These are phyloP conservation scores for Orbilia oligospora DNA, from an alignment of 2,329 filamentous ascomycete genomes.

Conservation along the genomic window DNA sequence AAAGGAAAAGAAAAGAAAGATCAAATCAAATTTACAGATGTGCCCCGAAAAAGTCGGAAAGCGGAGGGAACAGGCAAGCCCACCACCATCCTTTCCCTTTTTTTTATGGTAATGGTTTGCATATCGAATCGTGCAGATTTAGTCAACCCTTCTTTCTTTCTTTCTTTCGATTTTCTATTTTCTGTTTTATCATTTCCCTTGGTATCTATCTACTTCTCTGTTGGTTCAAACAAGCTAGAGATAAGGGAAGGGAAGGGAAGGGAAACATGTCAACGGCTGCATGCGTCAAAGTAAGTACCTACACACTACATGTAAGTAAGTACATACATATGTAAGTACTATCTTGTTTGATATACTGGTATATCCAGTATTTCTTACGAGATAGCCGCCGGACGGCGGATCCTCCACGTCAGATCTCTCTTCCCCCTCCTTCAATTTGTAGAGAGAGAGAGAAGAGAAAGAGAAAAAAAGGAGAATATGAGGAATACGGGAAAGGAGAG, in stretches of 20 bases:
- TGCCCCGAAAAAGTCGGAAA: slow-evolving; percentile 39
- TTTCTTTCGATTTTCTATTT: background rate
- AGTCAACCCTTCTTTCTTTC: slow-evolving; percentile 24
- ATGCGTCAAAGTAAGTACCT: background rate
- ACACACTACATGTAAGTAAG: background rate
- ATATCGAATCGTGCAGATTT: slow-evolving; percentile 52
- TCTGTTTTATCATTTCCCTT: background rate
- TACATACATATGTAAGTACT: background rate
- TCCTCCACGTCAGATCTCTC: slow-evolving; percentile 14
- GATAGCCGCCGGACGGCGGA: slow-evolving; percentile 25
- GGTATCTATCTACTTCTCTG: background rate
- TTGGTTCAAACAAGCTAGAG: slow-evolving; percentile 2
- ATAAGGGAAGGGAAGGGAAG: slow-evolving; percentile 13
- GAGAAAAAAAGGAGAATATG: background rate
- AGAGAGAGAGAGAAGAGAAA: too few species aligned
- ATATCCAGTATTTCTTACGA: background rate
- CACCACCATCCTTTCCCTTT: background rate
- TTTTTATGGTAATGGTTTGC: slow-evolving; percentile 57
- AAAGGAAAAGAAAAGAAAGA: background rate
- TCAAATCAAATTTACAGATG: too few species aligned
- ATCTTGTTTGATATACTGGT: too few species aligned
- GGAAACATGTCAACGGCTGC: too few species aligned
- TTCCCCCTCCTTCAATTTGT: too few species aligned
- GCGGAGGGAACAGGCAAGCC: slow-evolving; percentile 11
- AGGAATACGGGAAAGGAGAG: background rate